A percentile compares a stretch with the other conserved stretches of the same genome.
phyloP scores from a whole-genome alignment of 352 stramenopile species.

The Phytophthora uliginosa region DNA sequence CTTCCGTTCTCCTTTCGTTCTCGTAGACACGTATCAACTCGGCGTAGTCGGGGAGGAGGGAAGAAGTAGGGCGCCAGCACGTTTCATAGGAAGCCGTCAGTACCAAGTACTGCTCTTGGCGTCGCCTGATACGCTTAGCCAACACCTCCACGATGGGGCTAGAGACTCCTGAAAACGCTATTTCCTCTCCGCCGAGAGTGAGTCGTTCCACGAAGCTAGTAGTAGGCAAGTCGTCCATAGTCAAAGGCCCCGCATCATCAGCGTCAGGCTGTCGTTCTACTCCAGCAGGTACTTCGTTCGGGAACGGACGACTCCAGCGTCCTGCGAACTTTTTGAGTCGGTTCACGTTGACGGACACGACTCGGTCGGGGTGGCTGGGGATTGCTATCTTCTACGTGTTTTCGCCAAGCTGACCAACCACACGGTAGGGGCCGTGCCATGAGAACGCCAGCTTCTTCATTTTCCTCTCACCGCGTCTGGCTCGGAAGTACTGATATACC shows the following conservation, averaged over 20 bases:
- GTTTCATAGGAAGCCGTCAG: conserved; percentile 2
- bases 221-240: background rate
- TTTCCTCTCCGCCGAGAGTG: background rate
- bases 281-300: background rate
- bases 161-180: background rate
- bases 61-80: background rate
- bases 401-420: background rate
- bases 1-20: background rate
- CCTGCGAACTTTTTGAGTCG: background rate
- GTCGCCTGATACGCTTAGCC: background rate
- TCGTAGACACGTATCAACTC: background rate
- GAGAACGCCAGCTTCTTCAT: conserved; percentile 17
- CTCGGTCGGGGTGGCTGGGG: background rate
- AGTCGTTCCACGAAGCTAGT: background rate
- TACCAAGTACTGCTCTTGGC: background rate
- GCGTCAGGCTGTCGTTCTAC: background rate
- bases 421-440: conserved; percentile 16
- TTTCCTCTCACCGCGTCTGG: background rate
- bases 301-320: background rate
- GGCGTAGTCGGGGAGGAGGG: background rate
- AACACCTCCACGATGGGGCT: background rate
- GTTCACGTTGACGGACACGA: conserved; percentile 4
- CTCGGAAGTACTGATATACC: conserved; percentile 11
- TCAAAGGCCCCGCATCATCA: background rate
- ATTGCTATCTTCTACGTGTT: background rate